Conservation (phyloP, 306 rosid genomes). For the Myrica gale region DNA sequence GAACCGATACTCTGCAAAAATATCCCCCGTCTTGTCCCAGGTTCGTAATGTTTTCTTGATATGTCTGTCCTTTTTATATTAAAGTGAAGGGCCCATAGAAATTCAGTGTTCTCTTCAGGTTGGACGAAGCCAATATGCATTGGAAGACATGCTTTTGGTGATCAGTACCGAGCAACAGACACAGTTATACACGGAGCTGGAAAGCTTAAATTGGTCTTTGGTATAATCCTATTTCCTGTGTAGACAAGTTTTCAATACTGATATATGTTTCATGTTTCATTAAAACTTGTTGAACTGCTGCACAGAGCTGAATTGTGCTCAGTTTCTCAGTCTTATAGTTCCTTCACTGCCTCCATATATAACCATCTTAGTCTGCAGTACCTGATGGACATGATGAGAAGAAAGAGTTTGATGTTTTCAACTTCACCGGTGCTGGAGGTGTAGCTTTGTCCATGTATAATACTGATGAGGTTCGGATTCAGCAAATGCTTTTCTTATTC, state of each 20-base stretch:
- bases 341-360: background rate
- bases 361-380: conserved; percentile 38
- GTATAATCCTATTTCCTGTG: conserved; percentile 25
- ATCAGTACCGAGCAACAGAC: conserved; percentile 59
- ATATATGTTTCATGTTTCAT: background rate
- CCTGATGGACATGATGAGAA: conserved; percentile 72
- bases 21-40: conserved; percentile 93
- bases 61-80: background rate
- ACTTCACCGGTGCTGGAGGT: conserved; percentile 57
- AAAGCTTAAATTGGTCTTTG: conserved; percentile 47
- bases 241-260: background rate
- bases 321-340: background rate
- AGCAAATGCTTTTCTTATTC: conserved; percentile 18
- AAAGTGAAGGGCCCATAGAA: conserved; percentile 33
- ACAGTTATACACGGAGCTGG: conserved; percentile 61
- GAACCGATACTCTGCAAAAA: conserved; percentile 97
- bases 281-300: background rate
- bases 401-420: conserved; percentile 44
- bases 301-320: background rate
- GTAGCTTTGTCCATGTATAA: conserved; percentile 58
- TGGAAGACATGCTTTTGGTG: conserved; percentile 69
- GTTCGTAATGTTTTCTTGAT: conserved; percentile 34
- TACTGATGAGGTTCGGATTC: conserved; percentile 62
- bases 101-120: conserved; percentile 38
- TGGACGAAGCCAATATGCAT: conserved; percentile 86